Percentiles rank a stretch among this genome's conserved stretches.
phyloP scores from a whole-genome alignment of 768 basidiomycete species.

The Tricholoma hemisulphureum region DNA sequence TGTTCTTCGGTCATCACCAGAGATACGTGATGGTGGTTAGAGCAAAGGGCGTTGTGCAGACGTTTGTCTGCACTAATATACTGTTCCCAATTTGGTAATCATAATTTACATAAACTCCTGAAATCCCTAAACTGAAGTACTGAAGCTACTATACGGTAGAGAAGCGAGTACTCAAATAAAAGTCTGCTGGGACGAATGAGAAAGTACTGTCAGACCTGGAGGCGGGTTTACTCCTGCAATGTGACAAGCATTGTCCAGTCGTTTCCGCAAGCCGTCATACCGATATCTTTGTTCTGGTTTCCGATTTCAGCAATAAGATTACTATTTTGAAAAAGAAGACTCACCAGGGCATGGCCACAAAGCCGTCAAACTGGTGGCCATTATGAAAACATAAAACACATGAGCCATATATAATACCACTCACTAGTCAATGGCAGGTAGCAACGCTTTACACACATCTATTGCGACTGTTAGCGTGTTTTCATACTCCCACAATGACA shows the following conservation, averaged over 20 bases:
- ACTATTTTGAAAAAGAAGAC: constrained; percentile 11
- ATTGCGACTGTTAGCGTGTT: constrained; percentile 56
- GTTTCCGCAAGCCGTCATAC: constrained; percentile 46
- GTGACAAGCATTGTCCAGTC: constrained; percentile 45
- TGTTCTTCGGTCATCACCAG: constrained; percentile 14
- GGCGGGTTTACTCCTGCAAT: constrained; percentile 47
- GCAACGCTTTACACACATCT: constrained; percentile 59
- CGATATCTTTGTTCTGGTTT: constrained; percentile 49
- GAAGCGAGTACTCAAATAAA: constrained; percentile 24
- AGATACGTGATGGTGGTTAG: constrained; percentile 15
- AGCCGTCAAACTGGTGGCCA: constrained; percentile 40
- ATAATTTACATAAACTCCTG: constrained; percentile 6
- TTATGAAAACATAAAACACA: constrained; percentile 9
- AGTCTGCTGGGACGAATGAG: constrained; percentile 22
- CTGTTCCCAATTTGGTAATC: constrained; percentile 20
- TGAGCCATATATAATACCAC: constrained; percentile 15
- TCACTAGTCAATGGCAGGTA: constrained; percentile 59
- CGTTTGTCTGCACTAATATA: constrained; percentile 23
- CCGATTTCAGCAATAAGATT: constrained; percentile 9
- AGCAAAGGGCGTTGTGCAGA: constrained; percentile 15
- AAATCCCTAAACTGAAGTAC: constrained; percentile 4
- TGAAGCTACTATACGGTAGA: constrained; percentile 12
- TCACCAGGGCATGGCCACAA: constrained; percentile 67
- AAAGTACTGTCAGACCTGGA: constrained; percentile 34
- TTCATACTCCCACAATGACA: constrained; percentile 63